Base-by-base conservation (phyloP, 768 basidiomycete genomes). In the Leccinum aurantiacum region DNA sequence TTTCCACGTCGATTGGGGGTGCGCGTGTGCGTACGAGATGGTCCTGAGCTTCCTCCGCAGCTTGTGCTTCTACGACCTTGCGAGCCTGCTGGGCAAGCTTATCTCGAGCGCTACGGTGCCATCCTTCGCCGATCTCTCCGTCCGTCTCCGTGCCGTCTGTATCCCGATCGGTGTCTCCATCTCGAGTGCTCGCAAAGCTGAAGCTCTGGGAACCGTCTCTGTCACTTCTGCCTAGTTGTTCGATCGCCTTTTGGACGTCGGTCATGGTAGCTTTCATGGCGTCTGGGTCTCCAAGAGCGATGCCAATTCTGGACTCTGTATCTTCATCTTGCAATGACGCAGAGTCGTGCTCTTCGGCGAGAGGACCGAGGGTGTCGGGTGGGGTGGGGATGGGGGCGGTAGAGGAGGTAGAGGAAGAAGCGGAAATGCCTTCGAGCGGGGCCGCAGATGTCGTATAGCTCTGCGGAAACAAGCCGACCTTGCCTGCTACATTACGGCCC, bases 211-310 rank as follows among this genome's bases (percentile, higher is more conserved):
- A 76, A 7, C 83, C 86, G 58, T 88, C 85, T 15, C 77, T 76
- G 66, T 82, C 82, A 31, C 76, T 77, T 49, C 80, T 77, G 8
- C 88, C 90, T 25, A 94, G 86, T 66, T 94, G 91, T 61, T 95
- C 91, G 66, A 95, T 94, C 19, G 93, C 93, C 63, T 91, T 78
- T 72, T 96, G 91, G 6, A 96, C 91, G 59, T 95, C 93, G 3
- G 89, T 93, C 81, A 95, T 82, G 2, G 93, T 96, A 2, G 88
- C 91, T 41, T 84, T 84, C 90, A 96, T 93, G 58, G 76, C 52
- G 55, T 58, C 69, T 44, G 60, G 70, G 47, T 57, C 71, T 52
- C 63, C 73, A 31, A 60, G 62, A 33, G 65, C 63, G 14, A 77
- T 69, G 13, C 65, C 69, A 56, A 69, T 67, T 47, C 63, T 69